Conservation (phyloP, 495 filamentous ascomycete species). For the Neurospora tetrasperma region DNA sequence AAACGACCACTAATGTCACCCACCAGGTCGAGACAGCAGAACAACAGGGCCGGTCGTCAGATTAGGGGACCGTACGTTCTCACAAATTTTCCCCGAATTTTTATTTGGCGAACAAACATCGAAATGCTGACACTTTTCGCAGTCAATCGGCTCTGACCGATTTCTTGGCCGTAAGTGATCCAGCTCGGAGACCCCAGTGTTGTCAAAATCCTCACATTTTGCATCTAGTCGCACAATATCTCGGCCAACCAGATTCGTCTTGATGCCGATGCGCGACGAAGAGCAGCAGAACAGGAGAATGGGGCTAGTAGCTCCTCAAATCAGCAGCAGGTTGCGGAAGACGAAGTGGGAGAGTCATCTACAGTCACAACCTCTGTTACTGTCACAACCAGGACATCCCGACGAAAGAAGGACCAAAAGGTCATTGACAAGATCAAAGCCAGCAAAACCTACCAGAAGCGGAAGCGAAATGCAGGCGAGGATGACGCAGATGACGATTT, state of each 20-base stretch:
- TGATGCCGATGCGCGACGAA: constrained; percentile 45
- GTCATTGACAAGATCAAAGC: constrained; percentile 68
- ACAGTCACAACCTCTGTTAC: constrained; percentile 6
- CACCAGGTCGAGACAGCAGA: constrained; percentile 15
- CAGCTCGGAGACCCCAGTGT: background rate
- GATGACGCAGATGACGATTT: constrained; percentile 41
- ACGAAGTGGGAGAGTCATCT: constrained; percentile 8
- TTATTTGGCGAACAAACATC: background rate
- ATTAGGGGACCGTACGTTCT: constrained; percentile 28
- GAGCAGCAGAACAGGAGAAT: constrained; percentile 29
- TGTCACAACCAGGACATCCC: constrained; percentile 1
- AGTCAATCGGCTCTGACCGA: constrained; percentile 68
- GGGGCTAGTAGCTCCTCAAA: background rate
- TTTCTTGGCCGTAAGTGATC: constrained; percentile 56
- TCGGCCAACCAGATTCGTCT: constrained; percentile 68
- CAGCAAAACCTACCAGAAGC: constrained; percentile 63
- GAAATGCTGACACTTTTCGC: background rate
- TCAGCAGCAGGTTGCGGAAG: constrained; percentile 4
- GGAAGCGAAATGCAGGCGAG: constrained; percentile 42
- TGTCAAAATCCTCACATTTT: background rate
- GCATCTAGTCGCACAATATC: constrained; percentile 69
- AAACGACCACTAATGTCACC: background rate
- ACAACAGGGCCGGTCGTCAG: constrained; percentile 7
- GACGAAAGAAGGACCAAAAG: constrained; percentile 49
- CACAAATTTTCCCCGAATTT: background rate